These are phyloP conservation scores for Fraxinus americana DNA, from an alignment of 257 asterid species.

Conservation along the genomic window DNA sequence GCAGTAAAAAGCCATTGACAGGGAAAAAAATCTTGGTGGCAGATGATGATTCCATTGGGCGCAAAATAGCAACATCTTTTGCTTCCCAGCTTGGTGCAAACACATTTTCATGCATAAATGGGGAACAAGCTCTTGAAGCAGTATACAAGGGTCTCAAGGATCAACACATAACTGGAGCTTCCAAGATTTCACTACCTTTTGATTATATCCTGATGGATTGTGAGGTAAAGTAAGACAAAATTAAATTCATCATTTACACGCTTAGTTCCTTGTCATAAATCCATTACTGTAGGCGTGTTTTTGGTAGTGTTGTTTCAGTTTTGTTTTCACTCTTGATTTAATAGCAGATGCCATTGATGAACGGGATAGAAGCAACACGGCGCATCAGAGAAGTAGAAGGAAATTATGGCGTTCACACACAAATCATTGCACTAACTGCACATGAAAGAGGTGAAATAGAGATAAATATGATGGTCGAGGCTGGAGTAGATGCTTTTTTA, in stretches of 20 bases:
- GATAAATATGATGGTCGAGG: slow-evolving; percentile 46
- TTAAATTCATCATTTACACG: too few species aligned
- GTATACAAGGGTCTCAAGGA: slow-evolving; percentile 33
- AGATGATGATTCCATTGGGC: slow-evolving; percentile 52
- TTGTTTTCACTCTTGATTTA: background rate
- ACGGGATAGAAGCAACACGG: slow-evolving; percentile 69
- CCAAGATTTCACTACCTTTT: slow-evolving; percentile 33
- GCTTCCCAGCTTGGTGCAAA: slow-evolving; percentile 57
- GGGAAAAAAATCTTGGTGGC: slow-evolving; percentile 65
- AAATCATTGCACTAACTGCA: slow-evolving; percentile 72
- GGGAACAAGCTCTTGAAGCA: slow-evolving; percentile 53
- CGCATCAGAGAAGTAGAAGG: slow-evolving; percentile 62
- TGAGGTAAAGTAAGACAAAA: slow-evolving; percentile 43
- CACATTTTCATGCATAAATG: slow-evolving; percentile 42
- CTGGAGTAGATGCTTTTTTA: slow-evolving; percentile 67
- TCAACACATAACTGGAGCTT: slow-evolving; percentile 11
- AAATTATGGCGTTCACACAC: slow-evolving; percentile 43
- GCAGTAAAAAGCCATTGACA: slow-evolving; percentile 31
- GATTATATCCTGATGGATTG: slow-evolving; percentile 85
- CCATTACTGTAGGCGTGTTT: too few species aligned
- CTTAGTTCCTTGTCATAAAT: too few species aligned
- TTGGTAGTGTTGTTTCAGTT: too few species aligned
- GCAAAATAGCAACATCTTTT: slow-evolving; percentile 36
- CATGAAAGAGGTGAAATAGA: slow-evolving; percentile 46
- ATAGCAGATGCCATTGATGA: slow-evolving; percentile 50